phyloP scores from a whole-genome alignment of 2,329 filamentous ascomycete species.

The Decorospora gaudefroyi region DNA sequence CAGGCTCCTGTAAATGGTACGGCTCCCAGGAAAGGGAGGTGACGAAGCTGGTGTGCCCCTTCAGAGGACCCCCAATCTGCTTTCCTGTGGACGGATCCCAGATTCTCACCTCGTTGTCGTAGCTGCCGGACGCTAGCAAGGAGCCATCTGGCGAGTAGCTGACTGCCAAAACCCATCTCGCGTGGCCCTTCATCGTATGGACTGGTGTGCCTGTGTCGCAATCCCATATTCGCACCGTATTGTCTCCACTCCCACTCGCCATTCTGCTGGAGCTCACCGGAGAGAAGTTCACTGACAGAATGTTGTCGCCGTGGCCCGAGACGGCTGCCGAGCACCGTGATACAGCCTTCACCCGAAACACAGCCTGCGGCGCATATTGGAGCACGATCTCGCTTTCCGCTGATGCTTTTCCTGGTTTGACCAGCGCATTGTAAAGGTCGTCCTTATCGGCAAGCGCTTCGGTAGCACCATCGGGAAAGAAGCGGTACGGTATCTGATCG shows the following conservation, averaged over 20 bases:
- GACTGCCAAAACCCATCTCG: constrained; percentile 86
- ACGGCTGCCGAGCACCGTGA: constrained; percentile 88
- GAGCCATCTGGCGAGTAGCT: constrained; percentile 83
- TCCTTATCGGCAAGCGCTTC: constrained; percentile 54
- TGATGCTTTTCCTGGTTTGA: constrained; percentile 50
- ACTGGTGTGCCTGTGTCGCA: constrained; percentile 90
- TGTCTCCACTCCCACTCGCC: constrained; percentile 88
- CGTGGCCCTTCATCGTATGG: constrained; percentile 83
- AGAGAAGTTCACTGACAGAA: constrained; percentile 83
- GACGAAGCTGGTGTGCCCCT: constrained; percentile 88
- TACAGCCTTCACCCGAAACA: constrained; percentile 91
- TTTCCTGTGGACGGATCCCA: constrained; percentile 87
- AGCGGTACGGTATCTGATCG: constrained; percentile 68
- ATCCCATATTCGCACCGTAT: constrained; percentile 91
- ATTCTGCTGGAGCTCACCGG: constrained; percentile 75
- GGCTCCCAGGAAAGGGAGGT: constrained; percentile 91
- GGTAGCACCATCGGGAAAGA: constrained; percentile 58
- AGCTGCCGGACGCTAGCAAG: constrained; percentile 83
- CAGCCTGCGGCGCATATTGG: constrained; percentile 78
- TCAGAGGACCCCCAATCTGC: constrained; percentile 70
- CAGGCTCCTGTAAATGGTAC: constrained; percentile 76
- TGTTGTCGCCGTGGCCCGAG: constrained; percentile 88
- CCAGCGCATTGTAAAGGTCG: constrained; percentile 50
- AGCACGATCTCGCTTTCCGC: constrained; percentile 67
- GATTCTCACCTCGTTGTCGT: constrained; percentile 88